Evolutionary conservation across 768 basidiomycete genomes (phyloP), one percentile per base, ranked within the genome.

Genomic region (Macrolepiota albuminosa): DNA sequence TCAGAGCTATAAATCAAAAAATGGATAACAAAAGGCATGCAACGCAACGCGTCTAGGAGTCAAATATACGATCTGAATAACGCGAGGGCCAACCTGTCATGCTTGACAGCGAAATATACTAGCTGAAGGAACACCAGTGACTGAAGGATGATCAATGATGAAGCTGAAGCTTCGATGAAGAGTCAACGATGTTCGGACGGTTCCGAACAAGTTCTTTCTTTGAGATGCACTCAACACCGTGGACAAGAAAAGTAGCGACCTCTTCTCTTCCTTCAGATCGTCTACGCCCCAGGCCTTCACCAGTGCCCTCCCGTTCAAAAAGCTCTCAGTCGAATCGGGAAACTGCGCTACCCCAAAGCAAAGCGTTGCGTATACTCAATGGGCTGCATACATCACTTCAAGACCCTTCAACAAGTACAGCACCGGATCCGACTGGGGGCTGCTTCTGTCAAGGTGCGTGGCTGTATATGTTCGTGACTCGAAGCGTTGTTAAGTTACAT

Each of bases 401-500:
- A 29, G 68, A 67, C 14, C 67, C 73, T 3, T 69, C 69, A 0
- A 68, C 56, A 0, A 68, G 72, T 43, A 81, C 72, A 58, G 37
- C 34, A 31, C 37, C 34, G 58, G 86, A 89, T 69, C 80, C 84
- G 0, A 81, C 79, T 43, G 83, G 84, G 4, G 86, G 87, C 0
- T 90, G 88, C 66, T 89, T 87, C 66, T 90, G 88, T 64, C 82
- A 84, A 74, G 86, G 87, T 84, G 55, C 36, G 72, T 64, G 33
- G 6, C 4, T 31, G 13, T 46, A 6, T 7, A 29, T 48, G 18
- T 36, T 57, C 26, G 11, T 2, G 5, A 40, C 31, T 21, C 10
- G 48, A 31, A 16, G n/a, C 7, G 16, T 16, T 13, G 14, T 43
- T 9, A 3, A 43, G 31, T 31, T 16, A n/a, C 14, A 6, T 40